These are phyloP conservation scores for Cardamine resedifolia DNA, from an alignment of 345 rosid species.

Conservation along the genomic window DNA sequence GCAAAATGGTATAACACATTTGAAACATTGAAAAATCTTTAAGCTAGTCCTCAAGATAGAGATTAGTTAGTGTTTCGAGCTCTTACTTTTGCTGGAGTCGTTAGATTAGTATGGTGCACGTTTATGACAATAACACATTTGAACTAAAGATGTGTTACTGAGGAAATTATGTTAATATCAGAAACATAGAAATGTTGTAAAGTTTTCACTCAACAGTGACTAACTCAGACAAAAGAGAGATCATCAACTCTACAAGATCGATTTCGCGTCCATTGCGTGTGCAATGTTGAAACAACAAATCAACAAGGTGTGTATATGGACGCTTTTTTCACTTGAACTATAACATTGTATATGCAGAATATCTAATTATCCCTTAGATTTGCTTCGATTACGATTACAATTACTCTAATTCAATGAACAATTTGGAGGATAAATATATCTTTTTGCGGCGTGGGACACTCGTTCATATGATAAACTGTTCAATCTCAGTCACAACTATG, in stretches of 20 bases:
- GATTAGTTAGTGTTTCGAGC: no score
- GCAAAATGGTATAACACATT: no score
- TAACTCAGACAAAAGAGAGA: not conserved
- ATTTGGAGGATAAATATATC: no score
- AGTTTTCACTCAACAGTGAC: not conserved
- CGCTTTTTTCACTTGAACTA: not conserved
- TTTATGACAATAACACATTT: no score
- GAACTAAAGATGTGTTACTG: no score
- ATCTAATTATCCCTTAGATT: no score
- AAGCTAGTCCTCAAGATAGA: no score
- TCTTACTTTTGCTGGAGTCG: no score
- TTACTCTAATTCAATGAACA: not conserved
- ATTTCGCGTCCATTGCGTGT: not conserved
- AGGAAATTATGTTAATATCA: not conserved
- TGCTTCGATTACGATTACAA: not conserved
- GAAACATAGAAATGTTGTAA: not conserved
- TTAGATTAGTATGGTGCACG: no score
- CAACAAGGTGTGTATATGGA: not conserved
- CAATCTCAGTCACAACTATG: slow-evolving; percentile 23
- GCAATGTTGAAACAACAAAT: not conserved
- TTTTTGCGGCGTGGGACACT: not conserved
- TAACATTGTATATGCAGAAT: not conserved
- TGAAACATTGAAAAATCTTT: no score
- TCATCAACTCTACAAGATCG: not conserved
- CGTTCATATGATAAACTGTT: slow-evolving; percentile 16